Evolutionary conservation across 2,329 filamentous ascomycete species (phyloP), one percentile per base, ranked within the genome.

Genomic region (Ophiostoma triangulosporum): DNA sequence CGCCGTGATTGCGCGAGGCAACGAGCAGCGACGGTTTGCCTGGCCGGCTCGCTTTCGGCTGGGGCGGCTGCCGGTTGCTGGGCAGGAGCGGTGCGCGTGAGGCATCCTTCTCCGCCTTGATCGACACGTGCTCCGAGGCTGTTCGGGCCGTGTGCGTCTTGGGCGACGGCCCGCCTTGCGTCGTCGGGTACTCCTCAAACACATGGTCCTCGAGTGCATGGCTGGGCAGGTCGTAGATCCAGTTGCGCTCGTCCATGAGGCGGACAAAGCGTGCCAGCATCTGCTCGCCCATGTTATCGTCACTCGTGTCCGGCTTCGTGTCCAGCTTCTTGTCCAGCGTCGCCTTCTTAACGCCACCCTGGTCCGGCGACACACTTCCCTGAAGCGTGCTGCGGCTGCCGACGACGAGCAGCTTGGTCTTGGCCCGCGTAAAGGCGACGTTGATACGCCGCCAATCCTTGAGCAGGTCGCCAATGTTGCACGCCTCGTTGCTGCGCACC

Each of bases 371-470:
- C 63, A 63, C 8, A 20, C n/a, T 57, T 5, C 63, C 62, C 11
- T 61, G 38, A 3, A 98, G 71, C 0, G 93, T 98, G 54, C 73
- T 75, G 63, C 80, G 79, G 66, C 87, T 94, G 9, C 93, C 93
- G 0, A 98, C 68, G 12, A 98, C 84, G 1, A 98, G 74, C 33
- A 98, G 71, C 70, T 98, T 98, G 0, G 86, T 93, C 65, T 90
- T 87, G 22, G 93, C 93, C 27, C 93, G 77, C 4, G 93, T 98
- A 59, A 98, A 87, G 0, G 93, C 93, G 3, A 98, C 93, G 62
- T 98, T 98, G 64, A 98, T 89, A 49, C 93, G 74, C 53, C 93
- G 75, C 86, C 89, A 94, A 66, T 98, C 93, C 57, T 85, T 86
- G 27, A 98, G 73, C 46, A 98, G 68, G 53, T 97, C 93, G 17